These are phyloP conservation scores for Benincasa hispida DNA, from an alignment of 306 rosid species.

Conservation along the genomic window DNA sequence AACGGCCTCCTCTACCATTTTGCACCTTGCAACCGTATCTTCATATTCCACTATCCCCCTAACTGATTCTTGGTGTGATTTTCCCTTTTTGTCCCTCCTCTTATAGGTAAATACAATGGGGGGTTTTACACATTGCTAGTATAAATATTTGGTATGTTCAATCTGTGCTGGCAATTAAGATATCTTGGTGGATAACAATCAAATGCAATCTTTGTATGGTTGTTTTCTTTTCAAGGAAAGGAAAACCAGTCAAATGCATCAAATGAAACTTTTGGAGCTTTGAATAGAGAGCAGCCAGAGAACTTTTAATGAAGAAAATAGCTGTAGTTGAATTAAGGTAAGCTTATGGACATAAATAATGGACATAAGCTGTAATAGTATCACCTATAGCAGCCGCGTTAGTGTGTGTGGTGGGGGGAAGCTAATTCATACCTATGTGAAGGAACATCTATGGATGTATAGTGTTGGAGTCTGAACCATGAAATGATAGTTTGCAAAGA, in stretches of 20 bases:
- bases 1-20: too few species aligned
- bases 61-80: too few species aligned
- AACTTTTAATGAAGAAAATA: background rate
- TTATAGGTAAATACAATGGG: too few species aligned
- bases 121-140: too few species aligned
- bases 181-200: background rate
- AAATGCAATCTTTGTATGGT: background rate
- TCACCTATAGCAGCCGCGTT: background rate
- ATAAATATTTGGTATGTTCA: background rate
- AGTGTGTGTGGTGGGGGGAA: background rate
- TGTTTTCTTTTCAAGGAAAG: background rate
- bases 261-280: background rate
- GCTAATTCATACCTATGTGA: constrained; percentile 55
- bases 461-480: constrained; percentile 92
- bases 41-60: too few species aligned
- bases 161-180: background rate
- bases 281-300: background rate
- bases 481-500: constrained; percentile 89
- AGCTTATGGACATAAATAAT: background rate
- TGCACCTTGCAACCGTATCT: too few species aligned
- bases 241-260: background rate
- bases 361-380: background rate
- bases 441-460: constrained; percentile 71
- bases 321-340: background rate
- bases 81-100: too few species aligned